A percentile compares a stretch with the other conserved stretches of the same genome.
Evolutionary conservation across 2,329 filamentous ascomycete species (phyloP).

Genomic region (Diplodia intermedia): DNA sequence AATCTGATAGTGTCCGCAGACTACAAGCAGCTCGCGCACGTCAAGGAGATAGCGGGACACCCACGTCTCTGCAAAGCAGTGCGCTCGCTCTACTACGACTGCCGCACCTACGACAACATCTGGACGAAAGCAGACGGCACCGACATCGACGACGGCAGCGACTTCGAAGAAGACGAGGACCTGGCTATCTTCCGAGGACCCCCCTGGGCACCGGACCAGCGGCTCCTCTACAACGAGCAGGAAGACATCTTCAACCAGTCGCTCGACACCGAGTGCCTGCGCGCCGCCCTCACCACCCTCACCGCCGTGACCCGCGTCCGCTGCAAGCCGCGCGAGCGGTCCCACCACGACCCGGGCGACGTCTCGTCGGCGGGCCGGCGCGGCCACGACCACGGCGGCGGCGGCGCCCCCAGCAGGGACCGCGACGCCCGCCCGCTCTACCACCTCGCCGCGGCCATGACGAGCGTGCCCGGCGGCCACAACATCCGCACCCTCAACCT

Average conservation of each 20-base stretch:
- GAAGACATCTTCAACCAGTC: not conserved
- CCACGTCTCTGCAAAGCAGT: conserved; percentile 4
- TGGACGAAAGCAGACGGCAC: not conserved
- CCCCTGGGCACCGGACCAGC: too few relatives aligned
- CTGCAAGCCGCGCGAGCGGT: not conserved
- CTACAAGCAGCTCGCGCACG: conserved; percentile 3
- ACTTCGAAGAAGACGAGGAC: not conserved
- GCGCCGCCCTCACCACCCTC: conserved; percentile 1
- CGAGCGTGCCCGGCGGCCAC: not conserved
- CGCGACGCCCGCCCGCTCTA: conserved; percentile 1
- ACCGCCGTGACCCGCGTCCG: conserved; percentile 4
- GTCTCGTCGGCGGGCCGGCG: not conserved
- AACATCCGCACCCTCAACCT: conserved; percentile 23
- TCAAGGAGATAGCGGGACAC: not conserved
- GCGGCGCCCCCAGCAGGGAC: not conserved
- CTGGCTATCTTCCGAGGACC: not conserved
- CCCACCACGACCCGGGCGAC: not conserved
- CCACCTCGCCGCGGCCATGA: conserved; percentile 1
- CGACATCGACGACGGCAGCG: not conserved
- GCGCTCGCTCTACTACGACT: conserved; percentile 22
- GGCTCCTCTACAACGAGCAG: not conserved
- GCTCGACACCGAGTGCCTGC: conserved; percentile 7
- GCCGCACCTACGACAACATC: not conserved
- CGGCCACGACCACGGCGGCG: not conserved
- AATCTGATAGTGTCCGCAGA: not conserved